Base-by-base conservation (phyloP, 2,329 filamentous ascomycete species). In the Magnaporthales sp. region DNA sequence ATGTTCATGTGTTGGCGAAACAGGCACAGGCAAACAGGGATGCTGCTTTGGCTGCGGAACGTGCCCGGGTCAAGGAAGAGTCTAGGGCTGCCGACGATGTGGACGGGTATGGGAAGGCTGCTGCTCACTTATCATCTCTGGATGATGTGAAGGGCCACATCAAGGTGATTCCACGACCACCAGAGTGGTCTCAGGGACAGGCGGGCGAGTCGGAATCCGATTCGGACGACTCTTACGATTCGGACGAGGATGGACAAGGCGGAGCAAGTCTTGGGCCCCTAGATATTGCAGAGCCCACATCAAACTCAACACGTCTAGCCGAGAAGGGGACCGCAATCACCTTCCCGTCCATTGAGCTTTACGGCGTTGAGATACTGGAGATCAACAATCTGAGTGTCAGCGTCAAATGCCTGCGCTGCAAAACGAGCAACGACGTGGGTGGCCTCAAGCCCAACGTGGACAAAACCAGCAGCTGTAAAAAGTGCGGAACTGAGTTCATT, bases 351-450 rank as follows among this genome's bases (percentile, higher is more conserved):
- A 79, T 95, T 67, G 91, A 94, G 72, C 83, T 96, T 1, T 84
- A 92, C 73, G 86, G 89, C 51, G 89, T 95, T 68, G 91, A 95
- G 73, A 77, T 95, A 2, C 80, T 96, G 9, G 87, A 93, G 71
- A 77, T 94, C 1, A 80, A 83, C 0, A 81, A 85, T 27, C 79
- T 95, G 32, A 88, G 85, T 67, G 80, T 95, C 69, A 89, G 85
- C 3, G 81, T 92, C 69, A 93, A 93, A 74, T 96, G 92, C 75
- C 86, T 89, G 65, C 86, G 92, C 51, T 96, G 92, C 81, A 93
- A 89, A 75, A 89, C 90, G 4, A 75, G 82, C 13, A 87, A 88
- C 72, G 92, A 95, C 69, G 78, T 93, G 56, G 85, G 86, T 8
- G 86, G 86, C 27, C 79, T 94, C 9, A 65, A 51, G 15, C 82